Percentiles rank a stretch among this genome's conserved stretches.
Evolutionary conservation across 495 filamentous ascomycete genomes (phyloP).

Genomic region (Penicillium diatomitis): DNA sequence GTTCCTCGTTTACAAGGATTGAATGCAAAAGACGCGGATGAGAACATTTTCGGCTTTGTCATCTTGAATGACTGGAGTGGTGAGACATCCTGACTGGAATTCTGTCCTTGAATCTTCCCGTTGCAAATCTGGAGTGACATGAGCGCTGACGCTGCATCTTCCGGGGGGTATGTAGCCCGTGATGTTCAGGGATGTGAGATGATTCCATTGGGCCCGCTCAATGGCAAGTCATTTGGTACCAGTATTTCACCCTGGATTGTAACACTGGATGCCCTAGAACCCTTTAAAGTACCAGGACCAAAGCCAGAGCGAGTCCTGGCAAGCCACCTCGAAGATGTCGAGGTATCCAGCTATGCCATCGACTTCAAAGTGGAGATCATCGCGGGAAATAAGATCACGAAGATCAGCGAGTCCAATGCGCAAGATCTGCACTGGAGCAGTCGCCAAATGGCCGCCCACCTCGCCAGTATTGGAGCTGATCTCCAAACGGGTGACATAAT

Average conservation of each 20-base stretch:
- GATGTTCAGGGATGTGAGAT: constrained; percentile 30
- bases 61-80: constrained; percentile 87
- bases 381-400: constrained; percentile 46
- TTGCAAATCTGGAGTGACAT: background rate
- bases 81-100: constrained; percentile 11
- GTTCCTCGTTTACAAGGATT: constrained; percentile 9
- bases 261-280: constrained; percentile 63
- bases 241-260: constrained; percentile 79
- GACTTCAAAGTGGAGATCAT: constrained; percentile 55
- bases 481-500: constrained; percentile 69
- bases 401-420: constrained; percentile 48
- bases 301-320: constrained; percentile 48
- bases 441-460: constrained; percentile 80
- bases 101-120: constrained; percentile 10
- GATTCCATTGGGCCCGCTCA: constrained; percentile 28
- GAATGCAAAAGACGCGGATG: constrained; percentile 45
- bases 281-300: constrained; percentile 42
- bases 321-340: constrained; percentile 52
- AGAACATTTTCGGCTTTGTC: constrained; percentile 74
- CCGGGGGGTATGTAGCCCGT: constrained; percentile 11
- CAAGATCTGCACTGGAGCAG: constrained; percentile 71
- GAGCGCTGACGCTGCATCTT: background rate
- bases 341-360: constrained; percentile 57
- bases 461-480: constrained; percentile 65
- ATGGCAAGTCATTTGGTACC: constrained; percentile 76